phyloP scores from a whole-genome alignment of 1,284 basidiomycete genomes.

The Pulchroboletus neoregius region DNA sequence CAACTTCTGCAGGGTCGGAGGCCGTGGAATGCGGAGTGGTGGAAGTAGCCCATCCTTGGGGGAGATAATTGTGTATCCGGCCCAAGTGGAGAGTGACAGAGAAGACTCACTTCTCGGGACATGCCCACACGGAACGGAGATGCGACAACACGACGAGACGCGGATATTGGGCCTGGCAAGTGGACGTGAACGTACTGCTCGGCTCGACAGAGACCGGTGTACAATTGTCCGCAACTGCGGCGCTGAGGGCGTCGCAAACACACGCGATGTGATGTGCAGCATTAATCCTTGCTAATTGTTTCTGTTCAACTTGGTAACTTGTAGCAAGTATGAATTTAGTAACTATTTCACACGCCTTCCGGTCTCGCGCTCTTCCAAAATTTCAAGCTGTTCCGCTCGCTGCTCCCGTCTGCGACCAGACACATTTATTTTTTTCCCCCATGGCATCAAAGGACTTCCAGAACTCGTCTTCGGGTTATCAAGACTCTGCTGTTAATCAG shows the following conservation, averaged over 20 bases:
- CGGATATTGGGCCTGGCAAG: constrained; percentile 18
- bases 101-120: constrained; percentile 29
- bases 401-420: constrained; percentile 19
- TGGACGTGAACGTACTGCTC: constrained; percentile 18
- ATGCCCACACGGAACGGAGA: constrained; percentile 8
- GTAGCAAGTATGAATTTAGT: constrained; percentile 10
- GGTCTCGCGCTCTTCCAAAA: constrained; percentile 31
- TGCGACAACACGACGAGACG: constrained; percentile 11
- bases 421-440: constrained; percentile 6
- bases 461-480: constrained; percentile 28
- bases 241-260: constrained; percentile 24
- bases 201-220: constrained; percentile 24
- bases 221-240: constrained; percentile 25
- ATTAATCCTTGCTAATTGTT: constrained; percentile 29
- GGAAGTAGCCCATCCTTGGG: constrained; percentile 77
- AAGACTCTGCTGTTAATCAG: constrained; percentile 43
- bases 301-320: constrained; percentile 20
- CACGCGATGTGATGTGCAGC: constrained; percentile 23
- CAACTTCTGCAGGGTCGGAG: constrained; percentile 79
- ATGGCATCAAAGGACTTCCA: constrained; percentile 31
- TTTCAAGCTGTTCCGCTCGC: constrained; percentile 23
- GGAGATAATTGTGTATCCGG: constrained; percentile 5
- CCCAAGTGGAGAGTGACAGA: constrained; percentile 10
- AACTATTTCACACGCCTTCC: constrained; percentile 21
- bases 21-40: constrained; percentile 76